Evolutionary conservation across 306 rosid genomes (phyloP).

Genomic region (Cicer cuneatum): DNA sequence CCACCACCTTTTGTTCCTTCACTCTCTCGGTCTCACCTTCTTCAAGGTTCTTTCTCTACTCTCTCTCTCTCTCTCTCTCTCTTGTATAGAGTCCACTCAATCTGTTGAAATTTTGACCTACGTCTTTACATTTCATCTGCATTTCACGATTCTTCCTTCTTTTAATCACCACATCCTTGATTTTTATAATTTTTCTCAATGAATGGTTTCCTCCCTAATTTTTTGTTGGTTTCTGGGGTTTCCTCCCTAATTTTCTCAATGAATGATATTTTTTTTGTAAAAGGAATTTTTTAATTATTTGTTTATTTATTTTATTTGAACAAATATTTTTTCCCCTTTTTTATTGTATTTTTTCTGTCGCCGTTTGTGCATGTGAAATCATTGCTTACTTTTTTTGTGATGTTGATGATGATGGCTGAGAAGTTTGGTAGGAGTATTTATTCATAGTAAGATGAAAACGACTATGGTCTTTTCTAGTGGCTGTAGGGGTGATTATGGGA

Average conservation of each 20-base stretch:
- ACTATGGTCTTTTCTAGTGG: slow-evolving; percentile 40
- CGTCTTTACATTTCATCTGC: slow-evolving; percentile 19
- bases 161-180: too few species aligned
- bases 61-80: background rate
- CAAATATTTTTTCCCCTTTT: background rate
- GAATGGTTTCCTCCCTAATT: too few species aligned
- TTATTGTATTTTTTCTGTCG: background rate
- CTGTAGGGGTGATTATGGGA: slow-evolving; percentile 41
- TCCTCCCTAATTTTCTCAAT: too few species aligned
- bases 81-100: background rate
- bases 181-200: too few species aligned
- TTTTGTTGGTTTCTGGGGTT: too few species aligned
- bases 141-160: background rate
- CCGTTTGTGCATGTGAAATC: slow-evolving; percentile 37
- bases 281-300: background rate
- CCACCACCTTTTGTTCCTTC: background rate
- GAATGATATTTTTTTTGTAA: too few species aligned
- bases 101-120: slow-evolving; percentile 31
- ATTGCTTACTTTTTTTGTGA: slow-evolving; percentile 33
- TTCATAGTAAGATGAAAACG: slow-evolving; percentile 44
- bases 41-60: slow-evolving; percentile 9
- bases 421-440: slow-evolving; percentile 7
- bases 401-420: slow-evolving; percentile 31
- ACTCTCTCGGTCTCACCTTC: slow-evolving; percentile 5
- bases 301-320: background rate